Conservation (phyloP, 129 eudicot genomes). For the Flaveria ramosissima region DNA sequence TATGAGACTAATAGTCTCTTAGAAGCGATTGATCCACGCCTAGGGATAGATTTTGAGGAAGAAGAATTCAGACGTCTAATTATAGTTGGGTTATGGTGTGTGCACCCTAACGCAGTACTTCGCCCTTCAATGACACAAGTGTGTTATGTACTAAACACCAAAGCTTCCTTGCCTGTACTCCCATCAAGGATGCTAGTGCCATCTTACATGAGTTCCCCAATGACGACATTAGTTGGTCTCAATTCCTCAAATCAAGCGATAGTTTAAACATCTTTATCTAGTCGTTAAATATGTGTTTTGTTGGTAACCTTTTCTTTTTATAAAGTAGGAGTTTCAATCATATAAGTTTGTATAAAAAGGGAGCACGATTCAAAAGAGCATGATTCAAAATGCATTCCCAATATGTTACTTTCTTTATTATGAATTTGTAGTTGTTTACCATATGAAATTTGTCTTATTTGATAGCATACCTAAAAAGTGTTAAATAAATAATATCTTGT, state of each 20-base stretch:
- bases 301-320: neutral
- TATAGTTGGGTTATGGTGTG: constrained; percentile 53
- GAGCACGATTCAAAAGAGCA: too few species aligned
- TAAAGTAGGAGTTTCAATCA: too few species aligned
- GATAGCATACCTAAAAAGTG: too few species aligned
- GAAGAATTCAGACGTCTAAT: constrained; percentile 35
- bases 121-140: constrained; percentile 43
- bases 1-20: constrained; percentile 39
- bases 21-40: constrained; percentile 41
- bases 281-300: neutral
- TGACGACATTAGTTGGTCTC: neutral
- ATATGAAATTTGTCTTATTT: too few species aligned
- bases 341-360: too few species aligned
- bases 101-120: constrained; percentile 34
- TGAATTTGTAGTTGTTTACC: too few species aligned
- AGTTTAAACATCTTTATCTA: neutral
- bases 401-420: too few species aligned
- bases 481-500: too few species aligned
- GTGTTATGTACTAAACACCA: constrained; percentile 29
- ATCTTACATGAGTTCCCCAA: constrained; percentile 22
- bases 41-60: constrained; percentile 19
- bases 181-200: constrained; percentile 34
- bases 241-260: neutral
- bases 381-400: too few species aligned
- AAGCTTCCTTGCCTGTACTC: constrained; percentile 33